Evolutionary conservation across 1,139 yeast species (phyloP).

Genomic region (Candida dubliniensis): DNA sequence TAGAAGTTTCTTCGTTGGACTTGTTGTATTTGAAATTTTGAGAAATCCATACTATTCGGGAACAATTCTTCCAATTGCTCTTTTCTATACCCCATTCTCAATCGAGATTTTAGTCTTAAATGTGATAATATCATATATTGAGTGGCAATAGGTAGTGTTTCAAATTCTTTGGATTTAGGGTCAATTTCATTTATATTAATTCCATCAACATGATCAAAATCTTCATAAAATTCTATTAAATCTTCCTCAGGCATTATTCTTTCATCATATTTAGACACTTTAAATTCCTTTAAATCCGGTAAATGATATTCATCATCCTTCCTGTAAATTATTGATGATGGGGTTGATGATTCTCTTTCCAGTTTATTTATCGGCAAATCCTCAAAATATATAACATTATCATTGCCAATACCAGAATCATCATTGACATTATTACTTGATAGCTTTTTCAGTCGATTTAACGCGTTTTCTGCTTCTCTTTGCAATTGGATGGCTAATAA

Average conservation of each 20-base stretch:
- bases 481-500: slow-evolving; percentile 80
- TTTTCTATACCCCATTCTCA: slow-evolving; percentile 92
- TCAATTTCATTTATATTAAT: slow-evolving; percentile 69
- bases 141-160: slow-evolving; percentile 69
- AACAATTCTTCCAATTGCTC: slow-evolving; percentile 80
- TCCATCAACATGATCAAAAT: slow-evolving; percentile 69
- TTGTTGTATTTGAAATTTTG: slow-evolving; percentile 88
- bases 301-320: slow-evolving; percentile 80
- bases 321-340: slow-evolving; percentile 20
- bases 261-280: slow-evolving; percentile 51
- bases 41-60: slow-evolving; percentile 85
- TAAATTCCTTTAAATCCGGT: slow-evolving; percentile 57
- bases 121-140: slow-evolving; percentile 88
- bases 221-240: slow-evolving; percentile 56
- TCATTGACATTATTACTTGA: slow-evolving; percentile 7
- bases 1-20: slow-evolving; percentile 88
- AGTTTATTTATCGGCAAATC: slow-evolving; percentile 35
- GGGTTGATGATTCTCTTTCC: slow-evolving; percentile 7
- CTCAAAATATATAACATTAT: slow-evolving; percentile 36
- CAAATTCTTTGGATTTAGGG: slow-evolving; percentile 67
- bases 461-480: slow-evolving; percentile 38
- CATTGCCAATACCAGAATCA: slow-evolving; percentile 20
- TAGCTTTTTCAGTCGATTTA: slow-evolving; percentile 1
- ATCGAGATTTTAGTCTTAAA: slow-evolving; percentile 76
- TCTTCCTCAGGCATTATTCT: slow-evolving; percentile 72